Conservation (phyloP, 164 flowering plant genomes). For the Vitis cinerea region DNA sequence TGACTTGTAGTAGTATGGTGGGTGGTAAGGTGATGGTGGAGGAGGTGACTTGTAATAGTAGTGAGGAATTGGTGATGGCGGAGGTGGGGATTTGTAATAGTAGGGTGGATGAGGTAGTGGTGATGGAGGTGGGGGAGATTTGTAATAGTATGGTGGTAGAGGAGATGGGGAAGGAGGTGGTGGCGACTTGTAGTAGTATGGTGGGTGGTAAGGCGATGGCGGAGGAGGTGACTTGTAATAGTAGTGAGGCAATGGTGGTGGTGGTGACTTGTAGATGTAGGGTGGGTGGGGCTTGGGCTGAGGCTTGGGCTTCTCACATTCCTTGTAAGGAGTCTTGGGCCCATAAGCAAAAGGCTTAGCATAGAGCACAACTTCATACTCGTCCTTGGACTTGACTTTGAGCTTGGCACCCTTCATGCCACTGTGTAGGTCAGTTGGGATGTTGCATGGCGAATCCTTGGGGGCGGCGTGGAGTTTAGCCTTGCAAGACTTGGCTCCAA, state of each 20-base stretch:
- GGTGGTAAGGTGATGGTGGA: constrained; percentile 17
- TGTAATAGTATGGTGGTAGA: constrained; percentile 1
- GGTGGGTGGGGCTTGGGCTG: constrained; percentile 16
- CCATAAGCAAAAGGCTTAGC: constrained; percentile 75
- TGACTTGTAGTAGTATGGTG: constrained; percentile 25
- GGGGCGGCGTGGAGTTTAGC: constrained; percentile 66
- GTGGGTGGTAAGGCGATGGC: background rate
- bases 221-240: constrained; percentile 10
- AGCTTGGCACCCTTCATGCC: constrained; percentile 55
- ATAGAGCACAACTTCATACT: constrained; percentile 53
- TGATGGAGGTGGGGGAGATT: constrained; percentile 20
- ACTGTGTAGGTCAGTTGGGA: constrained; percentile 49
- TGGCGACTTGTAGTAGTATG: background rate
- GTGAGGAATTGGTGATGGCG: background rate
- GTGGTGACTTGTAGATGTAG: constrained; percentile 11
- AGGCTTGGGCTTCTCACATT: constrained; percentile 42
- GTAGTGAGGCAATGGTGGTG: background rate
- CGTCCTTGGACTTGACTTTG: constrained; percentile 50
- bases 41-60: background rate
- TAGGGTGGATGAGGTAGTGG: background rate
- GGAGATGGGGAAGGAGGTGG: constrained; percentile 3
- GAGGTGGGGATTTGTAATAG: constrained; percentile 25
- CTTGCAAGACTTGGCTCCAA: constrained; percentile 58
- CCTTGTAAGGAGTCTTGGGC: constrained; percentile 58
- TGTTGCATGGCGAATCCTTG: constrained; percentile 58